Evolutionary conservation across 1,284 basidiomycete species (phyloP).

Genomic region (Marasmius oreades): DNA sequence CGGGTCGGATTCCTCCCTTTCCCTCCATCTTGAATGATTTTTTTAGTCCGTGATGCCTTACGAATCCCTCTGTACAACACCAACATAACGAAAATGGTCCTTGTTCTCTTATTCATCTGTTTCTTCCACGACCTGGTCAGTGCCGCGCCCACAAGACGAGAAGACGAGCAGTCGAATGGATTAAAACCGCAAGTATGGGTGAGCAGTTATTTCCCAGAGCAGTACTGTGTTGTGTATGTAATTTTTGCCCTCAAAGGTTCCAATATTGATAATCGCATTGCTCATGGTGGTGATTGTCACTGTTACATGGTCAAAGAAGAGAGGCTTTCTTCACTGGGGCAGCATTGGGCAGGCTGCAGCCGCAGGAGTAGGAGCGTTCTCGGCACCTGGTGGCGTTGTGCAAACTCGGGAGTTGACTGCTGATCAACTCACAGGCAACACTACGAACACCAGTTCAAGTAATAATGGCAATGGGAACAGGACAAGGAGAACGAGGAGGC

Average conservation of each 20-base stretch:
- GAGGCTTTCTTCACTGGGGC: background rate
- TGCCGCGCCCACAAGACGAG: conserved; percentile 9
- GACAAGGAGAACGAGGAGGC: conserved; percentile 43
- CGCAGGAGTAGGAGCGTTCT: conserved; percentile 10
- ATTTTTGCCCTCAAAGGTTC: conserved; percentile 1
- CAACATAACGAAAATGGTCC: background rate
- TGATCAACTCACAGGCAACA: conserved; percentile 40
- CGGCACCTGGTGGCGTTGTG: conserved; percentile 1
- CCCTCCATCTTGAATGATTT: background rate
- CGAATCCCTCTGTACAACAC: conserved; percentile 9
- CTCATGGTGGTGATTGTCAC: conserved; percentile 2
- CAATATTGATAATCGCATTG: conserved; percentile 10
- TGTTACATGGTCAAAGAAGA: conserved; percentile 4
- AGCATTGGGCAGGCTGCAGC: conserved; percentile 8
- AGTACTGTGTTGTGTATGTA: background rate
- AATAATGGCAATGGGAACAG: conserved; percentile 10
- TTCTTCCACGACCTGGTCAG: conserved; percentile 1
- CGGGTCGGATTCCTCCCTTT: background rate
- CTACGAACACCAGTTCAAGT: conserved; percentile 16
- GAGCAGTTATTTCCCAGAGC: background rate
- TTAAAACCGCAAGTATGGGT: background rate
- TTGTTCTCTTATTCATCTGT: background rate
- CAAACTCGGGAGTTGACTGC: conserved; percentile 36
- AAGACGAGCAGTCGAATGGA: background rate
- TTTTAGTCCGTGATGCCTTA: conserved; percentile 8